Evolutionary conservation across 2,329 filamentous ascomycete genomes (phyloP), one percentile per base, ranked within the genome.

Genomic region (Orbilia oligospora): DNA sequence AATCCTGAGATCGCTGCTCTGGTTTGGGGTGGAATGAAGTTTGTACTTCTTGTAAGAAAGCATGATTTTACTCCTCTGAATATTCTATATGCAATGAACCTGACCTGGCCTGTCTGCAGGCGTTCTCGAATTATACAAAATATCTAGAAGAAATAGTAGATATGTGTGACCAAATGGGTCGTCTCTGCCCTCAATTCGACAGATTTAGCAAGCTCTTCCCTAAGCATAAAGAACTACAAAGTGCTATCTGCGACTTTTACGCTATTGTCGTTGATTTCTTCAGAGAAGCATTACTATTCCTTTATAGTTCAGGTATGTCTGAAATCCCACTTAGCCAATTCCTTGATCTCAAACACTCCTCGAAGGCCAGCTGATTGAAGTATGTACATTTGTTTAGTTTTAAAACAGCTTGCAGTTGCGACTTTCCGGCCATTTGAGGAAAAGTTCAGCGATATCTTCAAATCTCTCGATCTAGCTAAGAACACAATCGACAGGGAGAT

Each of bases 1-100:
- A 79, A 85, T 72, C 84, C 83, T 1, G 81, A 82, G 33, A 84
- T 85, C 33, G 84, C 86, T 9, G 84, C 84, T 2, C 81, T 86
- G 3, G 82, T 86, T 22, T 87, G 85, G 86, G 86, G 85, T 2
- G 85, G 84, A 46, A 80, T 86, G 1, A 85, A 84, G 71, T 76
- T 87, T 36, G 84, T 85, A 12, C 82, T 87, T 64, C 81, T 84
- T 53, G 83, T 84, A 78, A 71, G 82, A 16, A 9, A 58, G 8
- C 5, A 46, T 18, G n/a, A 9, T n/a, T 46, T 46, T 5, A 14
- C 20, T 20, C 8, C 36, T 10, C 12, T 22, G 9, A 51, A 22
- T n/a, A 9, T 24, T 9, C n/a, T 36, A 20, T 49, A n/a, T 20
- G 48, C 48, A 12, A 9, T n/a, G n/a, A 24, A 51, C 27, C 18